Conservation (phyloP, 352 stramenopile species). For the Globisporangium middletonii region DNA sequence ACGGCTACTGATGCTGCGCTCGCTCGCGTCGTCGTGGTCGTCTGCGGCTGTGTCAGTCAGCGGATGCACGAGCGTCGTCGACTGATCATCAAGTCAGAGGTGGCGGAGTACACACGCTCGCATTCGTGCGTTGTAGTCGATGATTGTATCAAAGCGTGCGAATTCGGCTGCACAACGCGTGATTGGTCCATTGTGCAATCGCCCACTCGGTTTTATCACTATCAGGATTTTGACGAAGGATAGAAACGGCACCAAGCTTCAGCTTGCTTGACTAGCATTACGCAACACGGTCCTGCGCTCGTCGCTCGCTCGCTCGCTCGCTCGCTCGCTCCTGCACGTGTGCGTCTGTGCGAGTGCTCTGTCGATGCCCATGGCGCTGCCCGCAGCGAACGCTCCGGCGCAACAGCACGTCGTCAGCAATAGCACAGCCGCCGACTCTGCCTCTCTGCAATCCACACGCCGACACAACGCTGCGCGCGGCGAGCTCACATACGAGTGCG, state of each 20-base stretch:
- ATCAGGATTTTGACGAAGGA: background rate
- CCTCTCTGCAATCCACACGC: background rate
- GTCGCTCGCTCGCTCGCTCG: background rate
- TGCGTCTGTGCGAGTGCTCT: no score
- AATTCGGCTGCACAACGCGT: background rate
- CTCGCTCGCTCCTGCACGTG: background rate
- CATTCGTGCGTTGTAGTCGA: background rate
- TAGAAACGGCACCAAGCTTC: background rate
- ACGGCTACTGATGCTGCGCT: no score
- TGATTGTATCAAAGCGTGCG: background rate
- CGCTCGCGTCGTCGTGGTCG: no score
- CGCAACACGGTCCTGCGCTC: background rate
- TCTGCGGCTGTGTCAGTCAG: no score
- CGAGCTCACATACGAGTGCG: slow-evolving; percentile 68
- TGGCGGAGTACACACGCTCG: no score
- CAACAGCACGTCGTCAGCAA: background rate
- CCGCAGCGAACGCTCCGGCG: background rate
- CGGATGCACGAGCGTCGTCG: no score
- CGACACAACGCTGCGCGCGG: slow-evolving; percentile 18
- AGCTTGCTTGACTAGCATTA: background rate
- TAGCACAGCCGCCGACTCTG: background rate
- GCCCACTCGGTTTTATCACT: background rate
- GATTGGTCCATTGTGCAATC: background rate
- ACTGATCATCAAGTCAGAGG: no score
- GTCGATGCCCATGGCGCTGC: no score